Percentiles rank a stretch among this genome's conserved stretches.
These are phyloP conservation scores for Chlorella ohadii DNA, from an alignment of 139 green algal genomes.

Conservation along the genomic window DNA sequence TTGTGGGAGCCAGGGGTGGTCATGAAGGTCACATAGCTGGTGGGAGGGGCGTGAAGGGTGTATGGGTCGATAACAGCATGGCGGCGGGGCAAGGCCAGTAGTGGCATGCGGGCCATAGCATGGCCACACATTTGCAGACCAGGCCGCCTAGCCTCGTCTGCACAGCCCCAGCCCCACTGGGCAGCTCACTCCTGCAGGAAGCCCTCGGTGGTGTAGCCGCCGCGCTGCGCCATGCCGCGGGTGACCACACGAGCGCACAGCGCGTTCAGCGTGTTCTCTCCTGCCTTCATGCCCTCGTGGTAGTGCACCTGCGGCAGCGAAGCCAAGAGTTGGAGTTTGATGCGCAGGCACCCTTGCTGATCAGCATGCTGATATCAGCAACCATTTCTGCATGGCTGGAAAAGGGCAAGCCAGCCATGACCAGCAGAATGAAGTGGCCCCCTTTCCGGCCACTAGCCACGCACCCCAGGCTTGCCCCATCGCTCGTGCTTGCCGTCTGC, in stretches of 20 bases:
- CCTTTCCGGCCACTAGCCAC: neutral
- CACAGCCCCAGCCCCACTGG: neutral
- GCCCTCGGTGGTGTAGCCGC: neutral
- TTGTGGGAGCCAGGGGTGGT: constrained; percentile 28
- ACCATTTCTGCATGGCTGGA: neutral
- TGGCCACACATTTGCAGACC: too few species aligned
- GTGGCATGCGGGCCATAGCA: neutral
- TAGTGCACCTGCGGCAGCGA: constrained; percentile 7
- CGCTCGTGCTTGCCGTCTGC: constrained; percentile 26
- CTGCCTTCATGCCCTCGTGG: constrained; percentile 31
- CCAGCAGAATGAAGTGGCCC: too few species aligned
- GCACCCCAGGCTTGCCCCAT: constrained; percentile 21
- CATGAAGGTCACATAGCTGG: constrained; percentile 32
- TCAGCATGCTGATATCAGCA: neutral
- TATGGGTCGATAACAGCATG: too few species aligned
- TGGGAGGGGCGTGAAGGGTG: neutral
- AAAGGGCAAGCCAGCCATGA: neutral
- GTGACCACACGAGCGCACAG: constrained; percentile 21
- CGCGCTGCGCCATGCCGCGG: constrained; percentile 23
- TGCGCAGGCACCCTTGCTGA: too few species aligned
- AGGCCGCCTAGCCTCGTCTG: too few species aligned
- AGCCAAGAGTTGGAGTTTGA: neutral
- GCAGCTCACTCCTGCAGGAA: constrained; percentile 28
- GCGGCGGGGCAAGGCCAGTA: neutral
- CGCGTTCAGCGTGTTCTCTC: constrained; percentile 33